Evolutionary conservation across 495 filamentous ascomycete species (phyloP), one percentile per base, ranked within the genome.

Genomic region (Niebla homalea): DNA sequence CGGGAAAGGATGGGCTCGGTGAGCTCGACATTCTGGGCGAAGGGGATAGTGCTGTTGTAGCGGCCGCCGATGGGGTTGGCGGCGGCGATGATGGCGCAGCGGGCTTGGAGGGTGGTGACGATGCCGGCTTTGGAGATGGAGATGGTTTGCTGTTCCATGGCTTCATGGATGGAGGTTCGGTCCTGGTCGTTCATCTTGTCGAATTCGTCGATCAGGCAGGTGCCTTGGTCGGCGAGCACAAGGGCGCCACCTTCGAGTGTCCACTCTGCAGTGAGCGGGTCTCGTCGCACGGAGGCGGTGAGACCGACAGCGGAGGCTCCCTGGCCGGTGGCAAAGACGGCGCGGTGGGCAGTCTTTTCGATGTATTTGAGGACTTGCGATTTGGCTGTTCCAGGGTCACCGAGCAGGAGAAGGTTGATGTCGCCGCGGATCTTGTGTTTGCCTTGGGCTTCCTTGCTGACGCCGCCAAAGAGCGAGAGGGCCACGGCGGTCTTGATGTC

Each of bases 111-210:
- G 1, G 93, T 96, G 0, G 93, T 97, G 20, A 99, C 93, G 51
- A 99, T 99, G 63, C 93, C 93, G 6, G 93, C 93, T 65, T 99
- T 99, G 51, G 88, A 94, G 65, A 99, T 97, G 47, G 93, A 99
- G 57, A 99, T 99, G n/a, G 93, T 97, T 64, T 99, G 93, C 66
- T 99, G 93, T 65, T 99, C 93, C 93, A 99, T 99, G 51, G 93
- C 93, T 73, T 99, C 93, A 75, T 99, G 93, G 63, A 99, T 99
- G 20, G 86, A 93, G 1, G 93, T 99, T 39, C 92, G 74, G 64
- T 99, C 93, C 59, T 97, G 88, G 63, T 99, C 93, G 67, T 99
- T 99, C 93, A 99, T 99, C 75, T 99, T 99, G 76, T 99, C 93
- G 65, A 99, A 99, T 65, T 99, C 93, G 64, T 99, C 93, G 57